A percentile compares a stretch with the other conserved stretches of the same genome.
phyloP scores from a whole-genome alignment of 768 basidiomycete genomes.

The Podaxis sp. region DNA sequence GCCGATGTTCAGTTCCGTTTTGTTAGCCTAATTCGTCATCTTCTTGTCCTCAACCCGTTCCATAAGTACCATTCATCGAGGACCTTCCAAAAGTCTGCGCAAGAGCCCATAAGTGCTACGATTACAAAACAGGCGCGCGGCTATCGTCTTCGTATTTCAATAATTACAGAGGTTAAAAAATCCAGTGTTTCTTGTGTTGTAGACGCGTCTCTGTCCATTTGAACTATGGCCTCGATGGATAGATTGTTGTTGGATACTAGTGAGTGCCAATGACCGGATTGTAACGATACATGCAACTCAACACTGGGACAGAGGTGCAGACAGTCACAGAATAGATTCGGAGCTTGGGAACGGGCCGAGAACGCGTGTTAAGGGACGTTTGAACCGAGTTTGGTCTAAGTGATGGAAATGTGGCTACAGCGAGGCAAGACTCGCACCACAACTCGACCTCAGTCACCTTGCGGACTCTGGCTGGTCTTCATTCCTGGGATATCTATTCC shows the following conservation, averaged over 20 bases:
- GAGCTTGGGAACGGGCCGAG: conserved; percentile 1
- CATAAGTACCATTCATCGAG: too few species aligned
- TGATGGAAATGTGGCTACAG: conserved; percentile 10
- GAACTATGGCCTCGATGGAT: too few species aligned
- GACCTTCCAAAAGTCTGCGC: too few species aligned
- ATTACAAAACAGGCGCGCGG: too few species aligned
- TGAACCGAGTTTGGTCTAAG: background rate
- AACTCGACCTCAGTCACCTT: background rate
- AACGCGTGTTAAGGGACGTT: conserved; percentile 13
- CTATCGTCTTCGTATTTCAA: too few species aligned
- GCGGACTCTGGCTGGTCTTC: conserved; percentile 11
- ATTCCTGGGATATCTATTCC: background rate
- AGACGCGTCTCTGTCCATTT: too few species aligned
- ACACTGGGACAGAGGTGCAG: background rate
- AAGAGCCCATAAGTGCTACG: too few species aligned
- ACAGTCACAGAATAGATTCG: background rate
- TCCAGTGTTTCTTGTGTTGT: too few species aligned
- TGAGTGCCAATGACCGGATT: background rate
- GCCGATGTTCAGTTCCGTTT: background rate
- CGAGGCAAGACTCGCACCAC: background rate
- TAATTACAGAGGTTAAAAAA: too few species aligned
- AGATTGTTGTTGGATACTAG: background rate
- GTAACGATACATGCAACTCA: background rate
- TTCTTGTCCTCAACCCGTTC: too few species aligned
- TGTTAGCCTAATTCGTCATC: background rate